phyloP scores from a whole-genome alignment of 495 filamentous ascomycete species.

The Penicillium pancosmium region DNA sequence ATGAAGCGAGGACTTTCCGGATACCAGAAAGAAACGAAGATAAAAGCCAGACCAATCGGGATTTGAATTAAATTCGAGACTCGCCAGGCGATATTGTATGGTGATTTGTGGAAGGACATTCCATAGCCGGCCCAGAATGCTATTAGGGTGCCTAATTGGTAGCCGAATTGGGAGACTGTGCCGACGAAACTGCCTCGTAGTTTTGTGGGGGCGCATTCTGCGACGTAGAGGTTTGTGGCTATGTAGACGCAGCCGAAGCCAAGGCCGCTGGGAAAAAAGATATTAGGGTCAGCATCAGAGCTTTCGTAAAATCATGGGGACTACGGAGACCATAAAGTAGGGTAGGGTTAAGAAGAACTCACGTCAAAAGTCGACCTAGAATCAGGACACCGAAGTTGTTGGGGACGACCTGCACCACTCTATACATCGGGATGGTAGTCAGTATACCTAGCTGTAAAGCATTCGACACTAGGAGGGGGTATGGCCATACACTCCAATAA shows the following conservation, averaged over 20 bases:
- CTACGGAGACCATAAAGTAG: too few relatives aligned
- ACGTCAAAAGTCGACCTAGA: slow-evolving; percentile 38
- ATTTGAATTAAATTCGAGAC: slow-evolving; percentile 41
- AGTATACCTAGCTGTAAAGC: not conserved
- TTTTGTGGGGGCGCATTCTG: slow-evolving; percentile 37
- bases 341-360: slow-evolving; percentile 6
- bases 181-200: slow-evolving; percentile 41
- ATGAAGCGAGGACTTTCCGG: slow-evolving; percentile 36
- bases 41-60: slow-evolving; percentile 37
- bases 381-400: slow-evolving; percentile 40
- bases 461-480: too few relatives aligned
- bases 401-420: slow-evolving; percentile 39
- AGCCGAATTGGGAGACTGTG: slow-evolving; percentile 35
- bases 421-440: slow-evolving; percentile 1
- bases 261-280: slow-evolving; percentile 25
- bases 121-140: slow-evolving; percentile 44
- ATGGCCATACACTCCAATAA: slow-evolving; percentile 28
- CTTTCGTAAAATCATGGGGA: not conserved
- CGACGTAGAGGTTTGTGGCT: slow-evolving; percentile 41
- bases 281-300: slow-evolving; percentile 3
- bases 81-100: slow-evolving; percentile 43
- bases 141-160: slow-evolving; percentile 36
- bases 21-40: slow-evolving; percentile 38
- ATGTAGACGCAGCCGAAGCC: slow-evolving; percentile 44
- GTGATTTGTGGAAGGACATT: slow-evolving; percentile 43